Evolutionary conservation across 192 early-diverging fungal genomes (phyloP), one percentile per base, ranked within the genome.

Genomic region (Backusella tarrabulga): DNA sequence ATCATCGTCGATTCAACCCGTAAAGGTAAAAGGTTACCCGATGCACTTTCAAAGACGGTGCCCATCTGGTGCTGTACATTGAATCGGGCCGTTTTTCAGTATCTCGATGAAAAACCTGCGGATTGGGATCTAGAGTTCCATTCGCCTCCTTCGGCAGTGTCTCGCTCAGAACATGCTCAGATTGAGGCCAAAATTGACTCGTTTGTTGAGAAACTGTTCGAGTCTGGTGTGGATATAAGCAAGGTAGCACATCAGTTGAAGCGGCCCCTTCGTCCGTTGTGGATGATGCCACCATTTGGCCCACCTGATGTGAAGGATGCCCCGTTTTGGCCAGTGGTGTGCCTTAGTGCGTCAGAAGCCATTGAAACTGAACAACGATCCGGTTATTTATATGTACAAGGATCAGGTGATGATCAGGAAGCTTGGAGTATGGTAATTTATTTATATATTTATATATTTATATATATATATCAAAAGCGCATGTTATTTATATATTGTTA

Each of bases 1-100:
- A 87, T 97, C 0, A 90, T 97, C 26, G 95, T 97, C 3, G 96
- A 97, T 80, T 94, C 94, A 2, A 97, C 96, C 36, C 84, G 95
- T 9, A 83, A 87, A 35, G 96, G 96, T 3, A 97, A 97, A 75
- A 68, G 88, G 6, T 88, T 97, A 63, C 95, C 96, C 0, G 96
- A 97, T 80, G 87, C 91, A 8, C 79, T 97, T 26, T 87, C 93
- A 19, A 94, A 95, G 67, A 97, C 96, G 0, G 89, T 97, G 5
- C 95, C 95, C 3, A 94, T 97, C 3, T 97, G 96, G 96, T 97
- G 95, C 73, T 83, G 85, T 6, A 90, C 91, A 4, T 85, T 96
- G 69, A 97, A 96, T 75, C 77, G 74, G 26, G 87, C 88, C 0
- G 79, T 90, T 1, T 56, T 41, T 9, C 68, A 73, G 63, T 79